Base-by-base conservation (phyloP, 177 flowering plant genomes). In the Vitis hybrid region DNA sequence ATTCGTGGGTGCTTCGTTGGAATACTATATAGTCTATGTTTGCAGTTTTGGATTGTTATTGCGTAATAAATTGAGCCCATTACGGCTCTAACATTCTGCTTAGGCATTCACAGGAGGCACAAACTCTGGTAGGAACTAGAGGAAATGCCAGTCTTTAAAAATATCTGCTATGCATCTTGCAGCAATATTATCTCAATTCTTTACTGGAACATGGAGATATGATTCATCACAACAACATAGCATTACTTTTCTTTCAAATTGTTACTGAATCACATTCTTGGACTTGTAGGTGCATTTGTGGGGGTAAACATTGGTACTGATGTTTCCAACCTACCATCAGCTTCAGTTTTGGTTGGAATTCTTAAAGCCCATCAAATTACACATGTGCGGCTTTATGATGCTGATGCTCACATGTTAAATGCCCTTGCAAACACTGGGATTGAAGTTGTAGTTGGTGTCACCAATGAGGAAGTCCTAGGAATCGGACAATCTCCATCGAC, bases 231-330 rank as follows among this genome's bases (percentile, higher is more conserved):
- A 30, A 13, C 56, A 17, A 40, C 5, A 5, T 50, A 11, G 46
- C 27, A 4, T 67, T 64, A 14, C 72, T 17, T 46, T 24, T 55
- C 69, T 73, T 27, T 14, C 70, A 30, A 21, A 6, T 60, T 60
- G 54, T 60, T 57, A 46, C 52, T 61, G 21, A 49, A 11, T 62
- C 52, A 24, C 61, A 30, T 67, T 56, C 35, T 21, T 75, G 61
- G 61, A 19, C 32, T 15, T 66, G 65, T 54, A 88, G 92, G 87
- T 68, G 88, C 87, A 72, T 94, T 67, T 74, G 83, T 94, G 11
- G 98, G 97, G 62, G 72, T 94, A 74, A 93, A 91, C 78, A 89
- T 94, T 17, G 98, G 93, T 30, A 91, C 89, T 6, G 87, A 76
- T 66, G 62, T 91, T 59, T 75, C 92, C 64, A 72, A 80, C 68